phyloP scores from a whole-genome alignment of 2,329 filamentous ascomycete genomes.

The Aureobasidium sp. region DNA sequence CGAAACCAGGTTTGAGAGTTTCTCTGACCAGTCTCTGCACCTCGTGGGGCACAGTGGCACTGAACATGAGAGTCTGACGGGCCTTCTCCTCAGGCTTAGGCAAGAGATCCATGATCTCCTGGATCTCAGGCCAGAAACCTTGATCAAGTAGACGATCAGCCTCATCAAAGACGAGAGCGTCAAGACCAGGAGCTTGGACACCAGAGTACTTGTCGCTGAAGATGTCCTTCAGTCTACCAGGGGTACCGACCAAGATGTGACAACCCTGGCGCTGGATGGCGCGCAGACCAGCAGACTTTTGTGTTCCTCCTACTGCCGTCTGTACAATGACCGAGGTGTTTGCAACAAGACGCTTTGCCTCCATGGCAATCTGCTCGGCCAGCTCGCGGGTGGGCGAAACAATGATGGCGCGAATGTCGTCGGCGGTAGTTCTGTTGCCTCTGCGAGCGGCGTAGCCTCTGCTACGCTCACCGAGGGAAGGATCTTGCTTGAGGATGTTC shows the following conservation, averaged over 20 bases:
- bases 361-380: slow-evolving; percentile 59
- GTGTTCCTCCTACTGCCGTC: slow-evolving; percentile 86
- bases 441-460: not conserved
- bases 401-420: slow-evolving; percentile 53
- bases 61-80: slow-evolving; percentile 90
- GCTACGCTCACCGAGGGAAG: slow-evolving; percentile 48
- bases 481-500: slow-evolving; percentile 61
- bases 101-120: slow-evolving; percentile 45
- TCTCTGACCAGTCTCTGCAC: slow-evolving; percentile 72
- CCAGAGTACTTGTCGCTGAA: slow-evolving; percentile 58
- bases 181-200: slow-evolving; percentile 57
- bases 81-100: slow-evolving; percentile 57
- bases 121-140: slow-evolving; percentile 44
- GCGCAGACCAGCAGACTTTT: slow-evolving; percentile 61
- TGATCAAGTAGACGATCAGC: slow-evolving; percentile 61
- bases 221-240: slow-evolving; percentile 78
- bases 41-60: slow-evolving; percentile 79
- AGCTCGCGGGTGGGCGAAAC: slow-evolving; percentile 58
- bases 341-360: slow-evolving; percentile 62
- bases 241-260: slow-evolving; percentile 84
- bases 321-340: slow-evolving; percentile 63
- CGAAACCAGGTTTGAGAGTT: slow-evolving; percentile 75
- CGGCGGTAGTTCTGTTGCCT: slow-evolving; percentile 30
- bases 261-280: slow-evolving; percentile 69
- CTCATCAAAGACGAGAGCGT: slow-evolving; percentile 57